Evolutionary conservation across 2,329 filamentous ascomycete genomes (phyloP).

Genomic region (Chalaropsis ovoidea): DNA sequence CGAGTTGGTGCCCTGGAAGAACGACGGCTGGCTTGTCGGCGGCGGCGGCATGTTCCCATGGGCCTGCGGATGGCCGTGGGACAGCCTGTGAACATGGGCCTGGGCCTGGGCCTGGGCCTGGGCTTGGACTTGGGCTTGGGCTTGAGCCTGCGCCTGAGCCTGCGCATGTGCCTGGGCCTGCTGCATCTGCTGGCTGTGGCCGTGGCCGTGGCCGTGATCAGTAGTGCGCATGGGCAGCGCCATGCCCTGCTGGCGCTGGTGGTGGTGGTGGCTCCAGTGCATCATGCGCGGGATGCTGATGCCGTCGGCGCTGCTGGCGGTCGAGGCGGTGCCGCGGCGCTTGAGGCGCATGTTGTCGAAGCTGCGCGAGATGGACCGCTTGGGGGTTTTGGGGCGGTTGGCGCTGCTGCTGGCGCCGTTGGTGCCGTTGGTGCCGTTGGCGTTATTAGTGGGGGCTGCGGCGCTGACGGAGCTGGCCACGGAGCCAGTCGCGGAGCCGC

Average conservation of each 20-base stretch:
- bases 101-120: neutral
- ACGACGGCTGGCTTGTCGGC: constrained; percentile 21
- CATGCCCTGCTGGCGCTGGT: constrained; percentile 11
- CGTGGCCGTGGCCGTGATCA: neutral
- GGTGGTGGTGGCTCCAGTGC: constrained; percentile 13
- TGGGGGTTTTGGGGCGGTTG: constrained; percentile 25
- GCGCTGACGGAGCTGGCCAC: constrained; percentile 15
- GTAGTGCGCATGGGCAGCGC: constrained; percentile 7
- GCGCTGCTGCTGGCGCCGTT: neutral
- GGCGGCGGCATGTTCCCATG: constrained; percentile 10
- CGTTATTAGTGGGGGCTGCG: neutral
- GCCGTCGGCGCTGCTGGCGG: constrained; percentile 15
- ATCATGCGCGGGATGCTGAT: constrained; percentile 21
- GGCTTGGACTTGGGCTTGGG: neutral
- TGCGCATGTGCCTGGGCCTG: constrained; percentile 3
- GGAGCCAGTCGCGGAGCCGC: neutral
- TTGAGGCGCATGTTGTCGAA: constrained; percentile 28
- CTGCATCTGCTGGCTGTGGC: constrained; percentile 8
- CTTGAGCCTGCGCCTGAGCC: neutral
- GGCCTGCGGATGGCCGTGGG: neutral
- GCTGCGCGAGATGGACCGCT: constrained; percentile 26
- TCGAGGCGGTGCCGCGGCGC: constrained; percentile 23
- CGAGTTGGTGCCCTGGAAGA: constrained; percentile 16
- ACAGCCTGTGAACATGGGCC: constrained; percentile 1
- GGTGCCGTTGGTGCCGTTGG: neutral